Base-by-base conservation (phyloP, 2,329 filamentous ascomycete species). In the Cladosporium velox region DNA sequence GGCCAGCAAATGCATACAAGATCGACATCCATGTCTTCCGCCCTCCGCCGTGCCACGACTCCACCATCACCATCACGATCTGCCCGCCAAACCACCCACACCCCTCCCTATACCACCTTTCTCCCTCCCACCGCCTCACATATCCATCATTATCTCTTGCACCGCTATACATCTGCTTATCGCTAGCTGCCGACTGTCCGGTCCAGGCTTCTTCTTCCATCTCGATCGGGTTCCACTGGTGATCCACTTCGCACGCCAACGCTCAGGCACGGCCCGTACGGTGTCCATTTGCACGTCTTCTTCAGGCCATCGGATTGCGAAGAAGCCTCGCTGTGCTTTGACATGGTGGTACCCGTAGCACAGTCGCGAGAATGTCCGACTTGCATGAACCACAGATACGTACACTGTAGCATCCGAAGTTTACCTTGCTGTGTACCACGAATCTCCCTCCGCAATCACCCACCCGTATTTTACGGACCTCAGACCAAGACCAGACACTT, bases 251-350 rank as follows among this genome's bases (percentile, higher is more conserved):
- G n/a, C 55, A 24, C 34, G 55, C 34, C 55, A 55, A 24, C 52
- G 52, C 52, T 34, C 52, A 55, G 52, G 52, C 52, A 55, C 52
- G 52, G 52, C 52, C 52, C 52, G 52, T 34, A 55, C n/a, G 26
- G 52, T 32, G 52, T 15, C 34, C 52, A 21, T 32, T 55, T 34
- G 28, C 28, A 55, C 34, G 18, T 41, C 55, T 58, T 58, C 55
- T 58, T 58, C 55, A 55, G 52, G 52, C 52, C 52, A 55, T 55
- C 28, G 32, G 52, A 55, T 55, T 32, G 11, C 41, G 41, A 52
- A 30, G 49, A 52, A 52, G 49, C 26, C 6, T 52, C 24, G 24
- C 28, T 30, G 49, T 26, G n/a, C 41, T 47, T 47, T 24, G 52
- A 18, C 28, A 4, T 30, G 30, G 28, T 34, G 18, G 28, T 21